Conservation (phyloP, 2,329 filamentous ascomycete genomes). For the Colletotrichum agaves region DNA sequence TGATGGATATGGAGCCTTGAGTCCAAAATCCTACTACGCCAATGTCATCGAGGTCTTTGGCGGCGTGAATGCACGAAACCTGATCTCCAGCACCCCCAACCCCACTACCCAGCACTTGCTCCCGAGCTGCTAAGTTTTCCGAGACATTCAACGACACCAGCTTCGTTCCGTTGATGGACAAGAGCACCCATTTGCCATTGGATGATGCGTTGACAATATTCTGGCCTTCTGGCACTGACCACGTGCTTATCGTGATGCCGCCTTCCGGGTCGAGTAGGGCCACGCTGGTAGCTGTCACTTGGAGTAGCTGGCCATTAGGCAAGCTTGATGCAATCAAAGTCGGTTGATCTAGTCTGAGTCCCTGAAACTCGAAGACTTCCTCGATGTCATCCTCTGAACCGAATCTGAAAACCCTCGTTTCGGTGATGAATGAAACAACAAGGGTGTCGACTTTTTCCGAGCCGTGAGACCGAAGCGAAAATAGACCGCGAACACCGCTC, state of each 20-base stretch:
- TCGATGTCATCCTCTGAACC: slow-evolving; percentile 81
- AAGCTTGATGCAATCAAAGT: slow-evolving; percentile 77
- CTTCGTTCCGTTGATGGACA: slow-evolving; percentile 80
- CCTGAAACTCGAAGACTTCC: slow-evolving; percentile 81
- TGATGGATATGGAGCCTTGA: slow-evolving; percentile 79
- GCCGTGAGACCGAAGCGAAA: slow-evolving; percentile 68
- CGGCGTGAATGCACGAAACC: slow-evolving; percentile 85
- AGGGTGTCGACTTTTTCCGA: slow-evolving; percentile 73
- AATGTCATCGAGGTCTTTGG: slow-evolving; percentile 69
- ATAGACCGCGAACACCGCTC: slow-evolving; percentile 77
- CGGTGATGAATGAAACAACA: slow-evolving; percentile 82
- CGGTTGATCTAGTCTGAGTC: slow-evolving; percentile 73
- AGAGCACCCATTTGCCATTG: slow-evolving; percentile 74
- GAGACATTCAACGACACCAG: slow-evolving; percentile 75
- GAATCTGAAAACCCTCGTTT: slow-evolving; percentile 87
- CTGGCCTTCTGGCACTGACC: slow-evolving; percentile 49
- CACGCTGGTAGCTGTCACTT: slow-evolving; percentile 30
- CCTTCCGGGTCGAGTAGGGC: slow-evolving; percentile 34
- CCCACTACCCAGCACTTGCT: slow-evolving; percentile 70
- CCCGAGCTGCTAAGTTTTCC: slow-evolving; percentile 65
- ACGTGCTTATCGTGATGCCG: slow-evolving; percentile 35
- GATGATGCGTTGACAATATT: slow-evolving; percentile 82
- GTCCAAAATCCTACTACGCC: slow-evolving; percentile 91
- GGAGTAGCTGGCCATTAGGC: slow-evolving; percentile 42
- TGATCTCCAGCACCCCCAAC: slow-evolving; percentile 64